Evolutionary conservation across 192 early-diverging fungal genomes (phyloP).

Genomic region (Backusella psychrophila): DNA sequence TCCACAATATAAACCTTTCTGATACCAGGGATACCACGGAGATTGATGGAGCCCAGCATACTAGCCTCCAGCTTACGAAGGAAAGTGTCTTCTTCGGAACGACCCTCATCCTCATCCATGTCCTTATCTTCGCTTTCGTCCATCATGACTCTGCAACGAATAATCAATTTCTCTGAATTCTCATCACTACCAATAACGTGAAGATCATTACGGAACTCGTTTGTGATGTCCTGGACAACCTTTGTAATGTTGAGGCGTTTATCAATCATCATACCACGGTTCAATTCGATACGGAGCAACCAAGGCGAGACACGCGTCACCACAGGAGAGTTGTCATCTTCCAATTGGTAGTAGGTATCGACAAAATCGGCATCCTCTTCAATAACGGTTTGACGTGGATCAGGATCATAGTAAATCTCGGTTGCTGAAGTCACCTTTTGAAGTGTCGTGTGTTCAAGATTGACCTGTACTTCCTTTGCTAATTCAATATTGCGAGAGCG

Average conservation of each 20-base stretch:
- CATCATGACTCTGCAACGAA: conserved; percentile 83
- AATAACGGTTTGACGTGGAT: conserved; percentile 74
- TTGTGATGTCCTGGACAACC: conserved; percentile 75
- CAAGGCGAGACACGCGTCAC: conserved; percentile 65
- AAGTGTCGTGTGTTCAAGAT: conserved; percentile 91
- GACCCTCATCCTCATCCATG: conserved; percentile 59
- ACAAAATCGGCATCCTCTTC: conserved; percentile 91
- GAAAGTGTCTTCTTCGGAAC: conserved; percentile 84
- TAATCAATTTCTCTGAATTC: conserved; percentile 83
- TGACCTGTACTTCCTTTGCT: conserved; percentile 87
- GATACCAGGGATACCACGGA: conserved; percentile 89
- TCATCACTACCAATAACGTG: conserved; percentile 87
- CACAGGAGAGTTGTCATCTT: conserved; percentile 69
- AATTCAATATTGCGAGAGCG: conserved; percentile 70
- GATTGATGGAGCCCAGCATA: conserved; percentile 82
- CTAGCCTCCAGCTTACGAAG: conserved; percentile 80
- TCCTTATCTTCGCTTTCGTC: conserved; percentile 60
- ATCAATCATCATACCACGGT: conserved; percentile 83
- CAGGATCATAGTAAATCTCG: conserved; percentile 98
- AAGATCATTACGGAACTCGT: conserved; percentile 77
- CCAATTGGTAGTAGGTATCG: conserved; percentile 76
- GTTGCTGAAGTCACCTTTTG: conserved; percentile 76
- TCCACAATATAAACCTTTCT: conserved; percentile 79
- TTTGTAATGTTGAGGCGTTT: conserved; percentile 85
- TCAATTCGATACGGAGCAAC: conserved; percentile 74